Base-by-base conservation (phyloP, 768 basidiomycete species). In the Lactarius indigo region DNA sequence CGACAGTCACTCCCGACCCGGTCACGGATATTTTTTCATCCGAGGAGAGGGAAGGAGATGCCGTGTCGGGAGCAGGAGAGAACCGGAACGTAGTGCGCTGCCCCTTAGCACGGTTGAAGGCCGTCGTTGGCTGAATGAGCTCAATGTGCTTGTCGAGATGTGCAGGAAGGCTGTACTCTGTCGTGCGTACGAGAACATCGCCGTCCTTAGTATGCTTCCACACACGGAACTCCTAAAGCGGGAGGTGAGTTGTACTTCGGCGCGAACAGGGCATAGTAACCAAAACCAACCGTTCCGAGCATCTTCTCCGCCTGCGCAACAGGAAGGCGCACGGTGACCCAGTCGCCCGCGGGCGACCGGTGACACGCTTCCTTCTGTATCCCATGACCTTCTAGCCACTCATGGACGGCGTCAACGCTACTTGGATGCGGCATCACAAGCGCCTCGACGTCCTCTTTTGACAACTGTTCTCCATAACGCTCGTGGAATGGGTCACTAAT, bases 81-180 rank as follows among this genome's bases (percentile, higher is more conserved):
- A 66, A 78, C 61, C 78, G 76, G 3, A 81, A 64, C 0, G 77
- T 81, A 6, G 78, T 79, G 61, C 72, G 79, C 28, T 80, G 75
- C 4, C 74, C 75, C 69, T 77, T 81, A 61, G 77, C 75, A 50
- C 81, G 80, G 61, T 79, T 75, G 70, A 89, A 89, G 73, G 84
- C 82, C 0, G 87, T 89, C 1, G 88, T 89, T 0, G 88, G 88
- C 63, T 89, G 87, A 37, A 89, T 76, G 39, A 88, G 73, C 26
- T 88, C 86, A 57, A 89, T 72, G 71, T 88, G 86, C 1, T 78
- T 75, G 68, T 84, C 79, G 60, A 89, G 73, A 55, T 79, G 63
- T 41, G 76, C 76, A 0, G 88, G 88, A 6, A 89, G 79, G 68
- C 84, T 85, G 73, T 88, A 89, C 70, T 76, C 78, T 4, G 82